Evolutionary conservation across 768 basidiomycete genomes (phyloP).

Genomic region (Termitomyces titanicus): DNA sequence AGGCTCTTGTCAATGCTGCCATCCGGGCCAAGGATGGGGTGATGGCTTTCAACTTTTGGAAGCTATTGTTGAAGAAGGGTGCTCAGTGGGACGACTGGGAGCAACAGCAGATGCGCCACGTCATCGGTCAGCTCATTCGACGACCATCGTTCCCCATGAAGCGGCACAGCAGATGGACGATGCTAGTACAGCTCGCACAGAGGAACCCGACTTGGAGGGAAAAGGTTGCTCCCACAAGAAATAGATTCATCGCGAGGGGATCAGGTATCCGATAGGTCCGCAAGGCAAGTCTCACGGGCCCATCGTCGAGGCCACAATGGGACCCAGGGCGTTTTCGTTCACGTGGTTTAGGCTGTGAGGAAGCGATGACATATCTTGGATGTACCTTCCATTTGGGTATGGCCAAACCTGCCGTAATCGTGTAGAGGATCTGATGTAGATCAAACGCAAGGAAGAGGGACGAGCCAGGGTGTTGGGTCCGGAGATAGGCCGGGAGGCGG

Average conservation of each 20-base stretch:
- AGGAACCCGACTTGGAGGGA: neutral
- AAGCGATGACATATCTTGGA: neutral
- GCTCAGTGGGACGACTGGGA: conserved; percentile 46
- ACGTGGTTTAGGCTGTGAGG: conserved; percentile 19
- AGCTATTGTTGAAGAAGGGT: conserved; percentile 37
- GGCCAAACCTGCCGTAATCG: conserved; percentile 31
- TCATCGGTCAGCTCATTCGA: conserved; percentile 33
- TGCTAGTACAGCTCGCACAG: conserved; percentile 29
- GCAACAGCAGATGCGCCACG: conserved; percentile 39
- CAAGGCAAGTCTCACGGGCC: neutral
- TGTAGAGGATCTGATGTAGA: conserved; percentile 29
- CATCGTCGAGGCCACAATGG: neutral
- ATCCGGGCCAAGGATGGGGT: conserved; percentile 43
- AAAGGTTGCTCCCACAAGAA: conserved; percentile 1
- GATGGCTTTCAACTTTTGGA: conserved; percentile 64
- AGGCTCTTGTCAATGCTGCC: conserved; percentile 47
- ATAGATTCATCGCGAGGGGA: neutral
- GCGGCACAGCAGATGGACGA: conserved; percentile 23
- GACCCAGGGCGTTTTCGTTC: conserved; percentile 18
- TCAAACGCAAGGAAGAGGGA: conserved; percentile 27
- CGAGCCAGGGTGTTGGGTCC: conserved; percentile 36
- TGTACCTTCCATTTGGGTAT: conserved; percentile 22
- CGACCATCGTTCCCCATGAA: conserved; percentile 15
- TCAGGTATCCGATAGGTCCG: conserved; percentile 4
- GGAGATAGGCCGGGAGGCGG: conserved; percentile 40